Evolutionary conservation across 352 stramenopile species (phyloP), one percentile per base, ranked within the genome.

Genomic region (Phytophthora brassicae): DNA sequence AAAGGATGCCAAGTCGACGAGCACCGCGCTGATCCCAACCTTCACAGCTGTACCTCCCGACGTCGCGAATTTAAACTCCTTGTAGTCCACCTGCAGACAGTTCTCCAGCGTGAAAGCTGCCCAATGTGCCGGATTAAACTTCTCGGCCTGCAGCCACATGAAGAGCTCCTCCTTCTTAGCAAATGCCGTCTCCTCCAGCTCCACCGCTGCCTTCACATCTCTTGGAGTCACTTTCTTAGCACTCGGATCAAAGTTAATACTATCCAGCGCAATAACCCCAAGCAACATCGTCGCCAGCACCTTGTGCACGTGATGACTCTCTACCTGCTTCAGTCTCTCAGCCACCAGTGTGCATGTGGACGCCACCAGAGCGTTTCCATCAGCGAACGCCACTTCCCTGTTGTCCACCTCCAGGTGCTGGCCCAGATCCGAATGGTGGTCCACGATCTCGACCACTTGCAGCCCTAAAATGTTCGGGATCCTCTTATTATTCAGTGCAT

Each of bases 331-430:
- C 11, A 91, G 50, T 48, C 77, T 72, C 57, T 92, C 85, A 0
- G 83, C 85, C n/a, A 94, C 75, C n/a, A 94, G 56, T 24, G 85
- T 92, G 60, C 85, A 94, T 13, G 61, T 88, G 31, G 79, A 90
- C 28, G 81, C 85, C 16, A 92, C 83, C 2, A 92, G 67, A 17
- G 84, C 85, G 20, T 84, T 75, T 13, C 78, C 81, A 29, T 89
- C 49, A 1, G 76, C 66, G 57, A 94, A 94, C 5, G 83, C 86
- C 60, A 94, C 81, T 24, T 90, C 75, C 11, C 86, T 71, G 23
- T 67, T 8, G 0, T 31, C 4, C 8, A 69, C 81, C 13, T 72
- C 23, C 12, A 63, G 29, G 38, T 94, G 81, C 42, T 71, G 58
- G 29, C 75, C 66, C 17, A 85, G 42, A 63, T 94, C 86, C 57